Evolutionary conservation across 2,329 filamentous ascomycete genomes (phyloP), one percentile per base, ranked within the genome.

Genomic region (Rutstroemia sydowiana): DNA sequence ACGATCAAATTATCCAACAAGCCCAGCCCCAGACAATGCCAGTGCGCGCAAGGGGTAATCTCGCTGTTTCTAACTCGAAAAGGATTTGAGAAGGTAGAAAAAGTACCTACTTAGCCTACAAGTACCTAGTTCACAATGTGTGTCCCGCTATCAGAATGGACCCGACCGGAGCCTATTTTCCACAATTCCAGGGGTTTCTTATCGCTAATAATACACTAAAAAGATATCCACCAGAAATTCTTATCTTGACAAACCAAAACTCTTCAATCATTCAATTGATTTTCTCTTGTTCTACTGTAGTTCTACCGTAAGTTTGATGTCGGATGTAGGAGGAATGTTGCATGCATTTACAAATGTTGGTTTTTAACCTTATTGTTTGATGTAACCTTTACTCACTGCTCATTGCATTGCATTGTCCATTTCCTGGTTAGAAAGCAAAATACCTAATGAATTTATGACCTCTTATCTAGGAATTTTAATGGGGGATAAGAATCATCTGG

Each of bases 181-280:
- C 43, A 3, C 14, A 9, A 3, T 37, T 37, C 8, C 47, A 30
- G 48, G 40, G 40, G 40, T 21, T 32, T 26, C 30, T 50, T 44
- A 44, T 50, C 39, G 20, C 8, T 13, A 16, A 20, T 37, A 18
- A 39, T 26, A 30, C 41, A 51, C 42, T 40, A 45, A 21, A n/a
- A 20, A 51, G 41, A n/a, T 23, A 39, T 39, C 40, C 45, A 31
- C 48, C 10, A 31, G n/a, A n/a, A 51, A 45, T 37, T 13, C 41
- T 51, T 51, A 51, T 51, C 48, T 39, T 37, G 20, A 31, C 23
- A 31, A 44, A 37, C 41, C 48, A 31, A 16, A 45, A 20, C 14
- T n/a, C 21, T 14, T 20, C 23, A 26, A n/a, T n/a, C n/a, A n/a
- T n/a, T n/a, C n/a, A n/a, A n/a, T n/a, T n/a, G n/a, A n/a, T n/a